Conservation (phyloP, 176 grass and related monocot genomes). For the Phragmites australis region DNA sequence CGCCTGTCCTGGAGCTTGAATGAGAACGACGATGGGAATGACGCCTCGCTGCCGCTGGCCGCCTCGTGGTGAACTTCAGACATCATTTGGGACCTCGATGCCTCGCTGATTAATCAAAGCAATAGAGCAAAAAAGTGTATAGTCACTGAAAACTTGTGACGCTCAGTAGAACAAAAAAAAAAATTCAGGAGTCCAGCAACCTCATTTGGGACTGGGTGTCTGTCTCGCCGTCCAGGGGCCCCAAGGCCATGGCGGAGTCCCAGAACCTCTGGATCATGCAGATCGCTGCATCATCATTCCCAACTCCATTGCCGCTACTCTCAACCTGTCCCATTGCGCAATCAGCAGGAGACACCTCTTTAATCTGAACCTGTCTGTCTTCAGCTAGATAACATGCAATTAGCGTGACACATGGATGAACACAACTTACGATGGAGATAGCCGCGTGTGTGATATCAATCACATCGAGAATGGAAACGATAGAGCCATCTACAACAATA, state of each 20-base stretch:
- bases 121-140: background rate
- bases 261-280: slow-evolving; percentile 84
- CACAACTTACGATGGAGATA: slow-evolving; percentile 50
- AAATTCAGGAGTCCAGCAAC: background rate
- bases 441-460: slow-evolving; percentile 68
- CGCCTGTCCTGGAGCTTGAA: slow-evolving; percentile 77
- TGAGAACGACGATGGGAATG: slow-evolving; percentile 39
- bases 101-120: slow-evolving; percentile 37
- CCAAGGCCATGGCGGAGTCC: slow-evolving; percentile 65
- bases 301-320: slow-evolving; percentile 21
- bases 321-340: slow-evolving; percentile 43
- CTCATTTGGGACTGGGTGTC: slow-evolving; percentile 55
- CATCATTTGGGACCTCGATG: slow-evolving; percentile 42
- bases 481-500: slow-evolving; percentile 45
- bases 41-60: background rate
- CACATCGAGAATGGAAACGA: slow-evolving; percentile 68
- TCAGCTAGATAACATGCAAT: background rate
- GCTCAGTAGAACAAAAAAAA: no score
- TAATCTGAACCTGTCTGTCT: background rate
- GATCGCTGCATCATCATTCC: slow-evolving; percentile 44
- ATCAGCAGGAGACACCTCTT: background rate
- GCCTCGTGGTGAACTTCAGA: slow-evolving; percentile 45
- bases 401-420: background rate
- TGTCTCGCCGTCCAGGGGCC: slow-evolving; percentile 49
- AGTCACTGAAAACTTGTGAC: background rate